Percentiles rank a stretch among this genome's conserved stretches.
These are phyloP conservation scores for Paramyrothecium sp. DNA, from an alignment of 2,329 filamentous ascomycete genomes.

Conservation along the genomic window DNA sequence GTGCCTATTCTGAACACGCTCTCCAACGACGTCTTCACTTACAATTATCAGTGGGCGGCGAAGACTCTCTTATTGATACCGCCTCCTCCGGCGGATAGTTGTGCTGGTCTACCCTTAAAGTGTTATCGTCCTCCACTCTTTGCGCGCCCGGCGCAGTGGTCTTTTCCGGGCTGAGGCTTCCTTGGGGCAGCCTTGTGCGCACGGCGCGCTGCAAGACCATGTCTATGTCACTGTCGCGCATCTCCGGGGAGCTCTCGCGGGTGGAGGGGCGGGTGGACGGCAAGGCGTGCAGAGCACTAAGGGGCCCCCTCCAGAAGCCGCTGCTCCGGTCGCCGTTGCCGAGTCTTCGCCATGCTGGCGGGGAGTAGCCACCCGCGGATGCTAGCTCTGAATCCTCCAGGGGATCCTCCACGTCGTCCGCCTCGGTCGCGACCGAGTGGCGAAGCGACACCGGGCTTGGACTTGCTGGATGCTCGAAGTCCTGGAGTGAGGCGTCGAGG, in stretches of 20 bases:
- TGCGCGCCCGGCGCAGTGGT: constrained; percentile 45
- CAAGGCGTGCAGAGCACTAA: neutral
- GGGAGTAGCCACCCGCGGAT: constrained; percentile 58
- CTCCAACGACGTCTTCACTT: too few relatives aligned
- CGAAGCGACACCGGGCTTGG: constrained; percentile 26
- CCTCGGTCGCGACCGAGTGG: constrained; percentile 32
- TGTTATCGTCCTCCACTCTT: constrained; percentile 36
- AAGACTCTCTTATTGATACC: constrained; percentile 18
- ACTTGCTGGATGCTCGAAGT: constrained; percentile 50
- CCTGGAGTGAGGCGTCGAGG: constrained; percentile 53
- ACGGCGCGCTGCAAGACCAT: constrained; percentile 50
- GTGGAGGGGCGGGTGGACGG: constrained; percentile 4
- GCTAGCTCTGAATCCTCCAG: constrained; percentile 43
- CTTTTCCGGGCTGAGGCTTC: constrained; percentile 56
- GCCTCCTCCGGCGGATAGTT: constrained; percentile 12
- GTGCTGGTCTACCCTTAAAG: constrained; percentile 30
- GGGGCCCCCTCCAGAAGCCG: constrained; percentile 56
- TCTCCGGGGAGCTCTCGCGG: constrained; percentile 20
- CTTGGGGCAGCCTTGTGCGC: constrained; percentile 53
- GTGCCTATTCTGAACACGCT: too few relatives aligned
- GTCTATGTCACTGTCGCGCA: constrained; percentile 31
- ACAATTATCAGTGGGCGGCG: constrained; percentile 46
- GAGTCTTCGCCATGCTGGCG: constrained; percentile 60
- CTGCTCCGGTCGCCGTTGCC: constrained; percentile 57
- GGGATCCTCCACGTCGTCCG: constrained; percentile 30